Evolutionary conservation across 2,329 filamentous ascomycete species (phyloP).

Genomic region (Fusarium camptoceras): DNA sequence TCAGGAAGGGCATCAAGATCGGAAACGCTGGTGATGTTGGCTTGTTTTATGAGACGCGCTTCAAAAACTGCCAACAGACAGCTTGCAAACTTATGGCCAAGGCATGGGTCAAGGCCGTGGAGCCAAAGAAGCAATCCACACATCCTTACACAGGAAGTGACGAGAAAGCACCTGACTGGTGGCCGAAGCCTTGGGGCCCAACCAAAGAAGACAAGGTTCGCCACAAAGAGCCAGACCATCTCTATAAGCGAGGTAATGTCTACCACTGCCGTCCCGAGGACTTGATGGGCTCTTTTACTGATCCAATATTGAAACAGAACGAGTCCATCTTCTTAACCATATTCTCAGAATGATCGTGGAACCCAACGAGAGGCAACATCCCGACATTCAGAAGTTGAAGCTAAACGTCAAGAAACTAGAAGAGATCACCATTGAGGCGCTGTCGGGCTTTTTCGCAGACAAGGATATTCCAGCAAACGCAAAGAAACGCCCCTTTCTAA

Average conservation of each 20-base stretch:
- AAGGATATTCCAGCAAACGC: constrained; percentile 67
- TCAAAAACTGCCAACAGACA: constrained; percentile 76
- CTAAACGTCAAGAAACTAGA: constrained; percentile 68
- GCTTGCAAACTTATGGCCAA: constrained; percentile 80
- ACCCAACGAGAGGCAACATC: constrained; percentile 62
- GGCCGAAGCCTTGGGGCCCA: constrained; percentile 68
- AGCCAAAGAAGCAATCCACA: constrained; percentile 81
- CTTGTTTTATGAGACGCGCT: constrained; percentile 70
- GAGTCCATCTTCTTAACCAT: constrained; percentile 68
- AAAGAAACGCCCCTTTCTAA: constrained; percentile 66
- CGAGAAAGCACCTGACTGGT: constrained; percentile 73
- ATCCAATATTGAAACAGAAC: constrained; percentile 57
- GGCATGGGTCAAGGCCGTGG: constrained; percentile 79
- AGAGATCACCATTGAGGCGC: constrained; percentile 67
- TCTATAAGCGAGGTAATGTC: constrained; percentile 71
- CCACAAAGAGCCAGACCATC: constrained; percentile 80
- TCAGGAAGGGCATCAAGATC: constrained; percentile 61
- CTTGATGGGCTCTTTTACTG: background rate
- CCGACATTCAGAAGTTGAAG: constrained; percentile 63
- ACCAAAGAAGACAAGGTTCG: constrained; percentile 66
- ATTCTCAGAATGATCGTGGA: constrained; percentile 69
- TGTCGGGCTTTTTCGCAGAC: constrained; percentile 65
- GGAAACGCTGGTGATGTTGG: constrained; percentile 66
- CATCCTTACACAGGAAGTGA: constrained; percentile 78
- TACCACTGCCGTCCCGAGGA: background rate